phyloP scores from a whole-genome alignment of 2,329 filamentous ascomycete genomes.

The Metarhizium album region DNA sequence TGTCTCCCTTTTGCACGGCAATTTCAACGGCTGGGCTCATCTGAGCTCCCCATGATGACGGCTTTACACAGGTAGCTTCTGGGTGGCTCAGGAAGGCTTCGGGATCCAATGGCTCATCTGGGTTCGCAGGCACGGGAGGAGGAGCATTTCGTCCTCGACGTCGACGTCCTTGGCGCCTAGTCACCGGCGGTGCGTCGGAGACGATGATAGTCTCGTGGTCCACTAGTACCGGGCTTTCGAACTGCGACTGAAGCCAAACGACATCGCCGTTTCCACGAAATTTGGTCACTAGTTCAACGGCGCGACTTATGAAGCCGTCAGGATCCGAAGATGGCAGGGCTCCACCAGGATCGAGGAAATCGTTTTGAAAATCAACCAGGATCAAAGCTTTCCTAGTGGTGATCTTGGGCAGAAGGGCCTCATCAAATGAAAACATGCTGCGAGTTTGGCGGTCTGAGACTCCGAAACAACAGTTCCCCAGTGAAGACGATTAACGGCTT shows the following conservation, averaged over 20 bases:
- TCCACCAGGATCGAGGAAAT: slow-evolving; percentile 64
- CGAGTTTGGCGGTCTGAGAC: not conserved
- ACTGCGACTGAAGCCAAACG: slow-evolving; percentile 77
- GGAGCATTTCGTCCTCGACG: slow-evolving; percentile 7
- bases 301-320: slow-evolving; percentile 54
- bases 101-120: slow-evolving; percentile 13
- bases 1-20: slow-evolving; percentile 36
- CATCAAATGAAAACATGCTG: slow-evolving; percentile 46
- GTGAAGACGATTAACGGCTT: not conserved
- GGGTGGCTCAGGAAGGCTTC: slow-evolving; percentile 38
- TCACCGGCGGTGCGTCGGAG: slow-evolving; percentile 21
- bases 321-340: slow-evolving; percentile 55
- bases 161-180: slow-evolving; percentile 7
- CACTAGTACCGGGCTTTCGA: slow-evolving; percentile 48
- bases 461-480: not conserved
- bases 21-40: slow-evolving; percentile 32
- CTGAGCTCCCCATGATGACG: slow-evolving; percentile 33
- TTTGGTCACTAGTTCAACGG: slow-evolving; percentile 53
- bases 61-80: slow-evolving; percentile 31
- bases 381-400: slow-evolving; percentile 61
- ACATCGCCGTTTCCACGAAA: slow-evolving; percentile 66
- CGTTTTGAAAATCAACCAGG: slow-evolving; percentile 80
- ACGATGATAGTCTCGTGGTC: slow-evolving; percentile 42
- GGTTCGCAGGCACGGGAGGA: not conserved
- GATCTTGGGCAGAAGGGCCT: slow-evolving; percentile 43